Percentiles rank a stretch among this genome's conserved stretches.
Evolutionary conservation across 139 green algal genomes (phyloP).

Genomic region (Raphidocelis subcapitata): DNA sequence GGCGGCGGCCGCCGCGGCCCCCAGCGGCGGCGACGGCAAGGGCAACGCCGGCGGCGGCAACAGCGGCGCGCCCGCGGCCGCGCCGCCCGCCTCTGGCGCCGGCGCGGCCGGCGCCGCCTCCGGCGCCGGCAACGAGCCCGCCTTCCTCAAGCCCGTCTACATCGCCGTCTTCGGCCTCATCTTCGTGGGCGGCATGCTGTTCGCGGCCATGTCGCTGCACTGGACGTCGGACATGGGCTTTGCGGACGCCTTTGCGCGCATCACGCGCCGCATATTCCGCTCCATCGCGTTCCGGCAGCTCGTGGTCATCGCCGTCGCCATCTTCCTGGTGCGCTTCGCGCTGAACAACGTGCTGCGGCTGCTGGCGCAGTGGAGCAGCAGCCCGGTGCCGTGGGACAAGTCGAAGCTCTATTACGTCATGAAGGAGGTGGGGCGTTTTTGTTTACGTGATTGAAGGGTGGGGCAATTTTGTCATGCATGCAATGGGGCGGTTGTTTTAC

Average conservation of each 20-base stretch:
- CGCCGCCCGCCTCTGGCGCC: too few relatives aligned
- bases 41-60: too few relatives aligned
- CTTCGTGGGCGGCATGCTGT: constrained; percentile 47
- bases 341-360: constrained; percentile 50
- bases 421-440: constrained; percentile 64
- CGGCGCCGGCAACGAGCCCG: too few relatives aligned
- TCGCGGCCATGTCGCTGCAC: constrained; percentile 54
- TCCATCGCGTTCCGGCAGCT: constrained; percentile 32
- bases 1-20: too few relatives aligned
- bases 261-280: constrained; percentile 48
- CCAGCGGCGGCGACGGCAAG: too few relatives aligned
- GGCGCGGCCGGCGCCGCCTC: too few relatives aligned
- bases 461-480: too few relatives aligned
- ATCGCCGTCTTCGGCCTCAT: constrained; percentile 36
- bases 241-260: constrained; percentile 23
- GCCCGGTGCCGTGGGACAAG: constrained; percentile 62
- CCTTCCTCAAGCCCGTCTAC: constrained; percentile 10
- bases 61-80: too few relatives aligned
- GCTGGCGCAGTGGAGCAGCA: constrained; percentile 36
- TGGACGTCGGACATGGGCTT: constrained; percentile 57
- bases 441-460: too few relatives aligned
- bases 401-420: constrained; percentile 66
- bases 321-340: constrained; percentile 50
- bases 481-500: not conserved
- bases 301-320: constrained; percentile 44